Percentiles rank a stretch among this genome's conserved stretches.
These are phyloP conservation scores for Thuidium tamariscinum DNA, from an alignment of 225 moss, liverwort and hornwort species.

Conservation along the genomic window DNA sequence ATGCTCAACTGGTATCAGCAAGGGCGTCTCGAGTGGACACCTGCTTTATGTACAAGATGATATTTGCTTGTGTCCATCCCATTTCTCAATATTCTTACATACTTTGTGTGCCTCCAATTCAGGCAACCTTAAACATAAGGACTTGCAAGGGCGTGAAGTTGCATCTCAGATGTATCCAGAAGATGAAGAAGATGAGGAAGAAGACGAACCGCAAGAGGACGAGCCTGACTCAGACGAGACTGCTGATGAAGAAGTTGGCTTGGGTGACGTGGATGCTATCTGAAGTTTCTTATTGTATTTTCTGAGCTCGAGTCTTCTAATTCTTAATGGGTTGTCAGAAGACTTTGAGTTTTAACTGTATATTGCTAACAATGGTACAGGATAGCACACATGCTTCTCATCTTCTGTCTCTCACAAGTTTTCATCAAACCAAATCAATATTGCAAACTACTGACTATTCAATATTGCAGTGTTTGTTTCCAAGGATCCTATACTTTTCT, in stretches of 20 bases:
- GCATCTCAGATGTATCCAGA: constrained; percentile 59
- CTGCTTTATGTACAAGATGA: background rate
- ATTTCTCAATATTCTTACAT: background rate
- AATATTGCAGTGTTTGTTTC: background rate
- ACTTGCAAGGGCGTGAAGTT: constrained; percentile 79
- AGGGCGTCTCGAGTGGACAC: background rate
- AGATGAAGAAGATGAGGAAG: constrained; percentile 28
- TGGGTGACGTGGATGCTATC: constrained; percentile 8
- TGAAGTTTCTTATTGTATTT: background rate
- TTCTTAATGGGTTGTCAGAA: background rate
- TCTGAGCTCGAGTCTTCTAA: background rate
- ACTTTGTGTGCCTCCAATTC: background rate
- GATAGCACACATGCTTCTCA: background rate
- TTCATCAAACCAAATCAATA: background rate
- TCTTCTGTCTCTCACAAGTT: background rate
- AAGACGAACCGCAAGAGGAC: constrained; percentile 25
- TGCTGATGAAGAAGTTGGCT: constrained; percentile 21
- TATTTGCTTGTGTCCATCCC: background rate
- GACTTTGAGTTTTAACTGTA: background rate
- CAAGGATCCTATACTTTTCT: background rate
- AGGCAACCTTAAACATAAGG: constrained; percentile 81
- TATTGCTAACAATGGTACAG: background rate
- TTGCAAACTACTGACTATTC: background rate
- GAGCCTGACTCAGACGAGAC: constrained; percentile 35
- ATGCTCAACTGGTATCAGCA: background rate